A percentile compares a stretch with the other conserved stretches of the same genome.
Conservation (phyloP, 2,329 filamentous ascomycete species). For the Penicillium hordei region DNA sequence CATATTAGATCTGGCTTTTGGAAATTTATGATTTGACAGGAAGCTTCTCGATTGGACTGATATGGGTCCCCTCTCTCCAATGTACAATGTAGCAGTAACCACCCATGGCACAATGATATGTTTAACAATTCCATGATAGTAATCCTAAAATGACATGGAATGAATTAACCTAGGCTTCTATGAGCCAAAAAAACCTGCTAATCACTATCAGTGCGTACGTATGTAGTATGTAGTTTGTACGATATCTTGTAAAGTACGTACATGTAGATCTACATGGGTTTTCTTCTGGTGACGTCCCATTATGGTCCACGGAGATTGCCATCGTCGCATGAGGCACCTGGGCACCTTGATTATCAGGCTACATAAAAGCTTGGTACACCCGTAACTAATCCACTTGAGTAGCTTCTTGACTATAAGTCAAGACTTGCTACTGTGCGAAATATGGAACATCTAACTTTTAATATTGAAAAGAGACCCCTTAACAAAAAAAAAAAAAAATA, state of each 20-base stretch:
- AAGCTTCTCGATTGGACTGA: too few relatives aligned
- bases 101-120: not conserved
- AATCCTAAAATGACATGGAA: not conserved
- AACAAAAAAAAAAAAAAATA: not conserved
- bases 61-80: not conserved
- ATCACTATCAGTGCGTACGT: not conserved
- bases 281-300: not conserved
- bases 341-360: not conserved
- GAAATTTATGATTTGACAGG: not conserved
- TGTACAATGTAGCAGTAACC: not conserved
- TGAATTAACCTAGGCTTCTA: not conserved
- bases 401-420: not conserved
- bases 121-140: not conserved
- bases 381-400: not conserved
- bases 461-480: not conserved
- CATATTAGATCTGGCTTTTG: not conserved
- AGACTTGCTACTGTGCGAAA: not conserved
- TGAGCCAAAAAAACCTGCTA: too few relatives aligned
- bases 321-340: not conserved
- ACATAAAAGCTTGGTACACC: not conserved
- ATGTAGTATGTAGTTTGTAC: not conserved
- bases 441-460: too few relatives aligned
- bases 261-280: not conserved
- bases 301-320: not conserved
- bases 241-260: not conserved